Percentiles rank a stretch among this genome's conserved stretches.
These are phyloP conservation scores for Chaetomidium leptoderma DNA, from an alignment of 495 filamentous ascomycete genomes.

Conservation along the genomic window DNA sequence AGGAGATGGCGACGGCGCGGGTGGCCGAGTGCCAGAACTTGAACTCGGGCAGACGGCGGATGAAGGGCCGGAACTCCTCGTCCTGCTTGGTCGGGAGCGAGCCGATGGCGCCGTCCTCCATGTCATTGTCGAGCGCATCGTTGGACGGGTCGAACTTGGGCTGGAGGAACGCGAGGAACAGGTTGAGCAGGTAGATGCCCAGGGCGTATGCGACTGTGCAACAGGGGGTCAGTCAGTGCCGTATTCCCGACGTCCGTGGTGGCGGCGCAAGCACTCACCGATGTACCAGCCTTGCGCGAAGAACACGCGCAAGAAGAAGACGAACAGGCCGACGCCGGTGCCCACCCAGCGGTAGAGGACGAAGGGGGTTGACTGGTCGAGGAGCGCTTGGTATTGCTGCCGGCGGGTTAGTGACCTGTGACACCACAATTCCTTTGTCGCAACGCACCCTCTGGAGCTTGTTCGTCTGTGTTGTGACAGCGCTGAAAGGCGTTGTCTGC, in stretches of 20 bases:
- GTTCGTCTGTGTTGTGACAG: constrained; percentile 30
- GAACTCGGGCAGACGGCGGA: constrained; percentile 93
- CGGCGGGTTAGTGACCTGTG: constrained; percentile 9
- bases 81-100: constrained; percentile 87
- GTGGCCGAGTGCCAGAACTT: constrained; percentile 99
- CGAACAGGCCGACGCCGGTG: constrained; percentile 64
- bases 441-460: constrained; percentile 42
- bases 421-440: neutral
- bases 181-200: constrained; percentile 97
- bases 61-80: constrained; percentile 96
- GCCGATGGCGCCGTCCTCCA: constrained; percentile 82
- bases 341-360: constrained; percentile 82
- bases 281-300: constrained; percentile 98
- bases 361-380: constrained; percentile 88
- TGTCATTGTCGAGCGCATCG: constrained; percentile 82
- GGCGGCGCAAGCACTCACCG: constrained; percentile 51
- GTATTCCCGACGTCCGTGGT: neutral
- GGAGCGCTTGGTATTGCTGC: constrained; percentile 90
- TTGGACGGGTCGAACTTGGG: constrained; percentile 99
- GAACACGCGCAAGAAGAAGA: constrained; percentile 87
- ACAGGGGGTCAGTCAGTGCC: constrained; percentile 14
- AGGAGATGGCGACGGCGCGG: constrained; percentile 76
- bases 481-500: constrained; percentile 31
- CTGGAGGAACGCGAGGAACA: constrained; percentile 97
- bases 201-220: constrained; percentile 86